These are phyloP conservation scores for Globisporangium megalacanthum DNA, from an alignment of 352 stramenopile genomes.

Conservation along the genomic window DNA sequence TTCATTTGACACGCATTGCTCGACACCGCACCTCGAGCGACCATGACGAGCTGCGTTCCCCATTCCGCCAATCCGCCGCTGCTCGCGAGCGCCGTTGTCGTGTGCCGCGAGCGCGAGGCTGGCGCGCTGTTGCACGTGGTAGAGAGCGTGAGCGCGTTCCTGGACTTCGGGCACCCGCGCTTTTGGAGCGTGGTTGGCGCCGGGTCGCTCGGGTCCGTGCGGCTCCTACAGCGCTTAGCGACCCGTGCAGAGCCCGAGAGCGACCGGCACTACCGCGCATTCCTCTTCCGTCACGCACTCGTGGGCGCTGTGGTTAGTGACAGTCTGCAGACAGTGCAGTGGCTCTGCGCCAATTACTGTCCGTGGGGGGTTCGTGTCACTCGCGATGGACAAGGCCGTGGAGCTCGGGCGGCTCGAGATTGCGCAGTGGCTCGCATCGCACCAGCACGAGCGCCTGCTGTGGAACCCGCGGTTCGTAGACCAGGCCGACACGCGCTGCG, in stretches of 20 bases:
- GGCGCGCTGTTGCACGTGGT: constrained; percentile 1
- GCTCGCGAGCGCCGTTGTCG: constrained; percentile 1
- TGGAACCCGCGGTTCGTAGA: constrained; percentile 4
- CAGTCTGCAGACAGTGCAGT: neutral
- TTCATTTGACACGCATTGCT: too few species aligned
- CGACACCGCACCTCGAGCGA: too few species aligned
- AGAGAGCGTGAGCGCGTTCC: constrained; percentile 3
- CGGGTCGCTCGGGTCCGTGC: constrained; percentile 1
- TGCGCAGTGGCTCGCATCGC: constrained; percentile 4
- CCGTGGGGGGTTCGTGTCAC: constrained; percentile 7
- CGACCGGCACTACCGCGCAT: constrained; percentile 4
- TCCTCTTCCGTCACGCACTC: constrained; percentile 2
- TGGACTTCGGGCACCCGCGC: neutral
- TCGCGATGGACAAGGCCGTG: constrained; percentile 8
- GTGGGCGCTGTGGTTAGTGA: neutral
- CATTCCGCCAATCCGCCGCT: neutral
- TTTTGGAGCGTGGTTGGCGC: constrained; percentile 1
- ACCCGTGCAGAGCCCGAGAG: neutral
- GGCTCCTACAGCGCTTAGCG: constrained; percentile 1
- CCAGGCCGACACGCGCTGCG: constrained; percentile 3
- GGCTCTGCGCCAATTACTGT: constrained; percentile 6
- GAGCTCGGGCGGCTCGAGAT: constrained; percentile 8
- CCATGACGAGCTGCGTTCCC: too few species aligned
- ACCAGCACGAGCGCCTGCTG: constrained; percentile 6
- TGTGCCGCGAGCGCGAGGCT: neutral